Base-by-base conservation (phyloP, 805 yeast genomes). In the Candida maris region DNA sequence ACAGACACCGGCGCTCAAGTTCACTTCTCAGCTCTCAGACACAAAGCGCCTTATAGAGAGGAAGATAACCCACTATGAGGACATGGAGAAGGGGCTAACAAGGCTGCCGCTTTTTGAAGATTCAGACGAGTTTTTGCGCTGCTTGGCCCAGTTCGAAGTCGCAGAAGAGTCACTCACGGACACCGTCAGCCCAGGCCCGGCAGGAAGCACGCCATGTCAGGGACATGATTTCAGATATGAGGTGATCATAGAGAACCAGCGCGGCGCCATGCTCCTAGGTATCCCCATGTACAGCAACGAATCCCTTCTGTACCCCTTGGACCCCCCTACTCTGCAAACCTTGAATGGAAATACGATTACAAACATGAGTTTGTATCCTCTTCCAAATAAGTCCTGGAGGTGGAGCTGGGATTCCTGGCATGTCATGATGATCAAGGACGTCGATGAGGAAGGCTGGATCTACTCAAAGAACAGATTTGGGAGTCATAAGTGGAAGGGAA, bases 401-500 rank as follows among this genome's bases (percentile, higher is more conserved):
- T 75, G 81, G 81, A 48, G 61, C 16, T 75, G 81, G 81, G 61
- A 60, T n/a, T 51, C 49, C 27, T 75, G 80, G 81, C 70, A 73
- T 39, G 65, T 72, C 3, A 48, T 73, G 39, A 75, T 74, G 80
- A 56, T 67, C 28, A 62, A 65, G 32, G 79, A 75, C 44, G 77
- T 73, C 20, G 81, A 75, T 46, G 79, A 75, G 41, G 71, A 70
- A 41, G 81, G 81, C 3, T 75, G 80, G 79, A 55, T 69, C 3
- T 75, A 75, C 45, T 65, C 74, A 27, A 42, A 52, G n/a, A 32
- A 66, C 2, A 45, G 68, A 13, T 72, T 71, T 49, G 61, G 60
- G 9, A 59, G 70, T 34, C 52, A 51, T 30, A 51, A 55, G 26
- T 75, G 81, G 81, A 70, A 69, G 45, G 80, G 79, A 4, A 63